Evolutionary conservation across 345 rosid species (phyloP), one percentile per base, ranked within the genome.

Genomic region (Salix koriyanagi): DNA sequence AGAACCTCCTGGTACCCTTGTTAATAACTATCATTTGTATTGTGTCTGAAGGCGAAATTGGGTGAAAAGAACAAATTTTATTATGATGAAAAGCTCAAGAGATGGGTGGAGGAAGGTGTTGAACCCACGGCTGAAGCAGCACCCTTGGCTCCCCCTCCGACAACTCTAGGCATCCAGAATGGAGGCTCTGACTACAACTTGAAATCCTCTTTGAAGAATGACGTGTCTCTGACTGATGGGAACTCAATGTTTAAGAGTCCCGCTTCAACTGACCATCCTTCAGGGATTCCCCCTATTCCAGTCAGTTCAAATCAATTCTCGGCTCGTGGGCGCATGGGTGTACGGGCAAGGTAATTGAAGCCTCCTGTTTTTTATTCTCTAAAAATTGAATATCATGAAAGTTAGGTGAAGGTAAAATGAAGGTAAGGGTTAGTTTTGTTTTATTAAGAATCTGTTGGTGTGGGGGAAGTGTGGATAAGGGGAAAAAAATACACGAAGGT

Each of bases 101-200:
- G 94, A 89, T 94, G 99, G 99, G 94, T 94, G 71, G 97, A 96
- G 87, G 97, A 87, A 87, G 99, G 99, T 70, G 99, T 80, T 62
- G 96, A 89, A 74, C 90, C 93, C 58, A 91, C 96, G 70, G 90
- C 97, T 28, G 96, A 92, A 80, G 97, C 91, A 85, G 79, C 95
- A 58, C 89, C 91, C 28, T 75, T 89, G 76, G 84, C 97, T 44
- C 98, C 98, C 73, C 99, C 99, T 78, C 99, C 99, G 52, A 90
- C 90, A 16, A 58, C 83, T n/a, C 71, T 91, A 62, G 74, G 88
- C 64, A 89, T 90, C 81, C 91, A 86, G 85, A 96, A 87, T 75
- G 95, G 95, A 74, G 81, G 75, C 58, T 32, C 86, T 34, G 90
- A 88, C 80, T 90, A 86, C 89, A 93, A 90, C 79, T 80, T 89